Conservation (phyloP, 2,329 filamentous ascomycete genomes). For the Colletotrichum truncatum region DNA sequence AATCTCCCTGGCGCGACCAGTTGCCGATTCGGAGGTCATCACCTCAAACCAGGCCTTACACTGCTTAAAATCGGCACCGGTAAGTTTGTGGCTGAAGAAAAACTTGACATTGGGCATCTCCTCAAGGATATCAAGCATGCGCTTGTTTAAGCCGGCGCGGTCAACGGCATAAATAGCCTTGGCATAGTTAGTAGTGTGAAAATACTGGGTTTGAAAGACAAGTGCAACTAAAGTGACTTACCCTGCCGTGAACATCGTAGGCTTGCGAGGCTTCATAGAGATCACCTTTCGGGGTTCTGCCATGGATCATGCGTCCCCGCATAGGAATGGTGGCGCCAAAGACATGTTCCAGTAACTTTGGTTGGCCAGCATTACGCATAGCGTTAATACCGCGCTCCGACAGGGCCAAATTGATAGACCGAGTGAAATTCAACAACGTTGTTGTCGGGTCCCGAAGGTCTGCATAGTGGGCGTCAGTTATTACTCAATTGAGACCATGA, state of each 20-base stretch:
- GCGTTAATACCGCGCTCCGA: slow-evolving; percentile 95
- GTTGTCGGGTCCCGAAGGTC: slow-evolving; percentile 88
- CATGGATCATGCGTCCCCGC: slow-evolving; percentile 96
- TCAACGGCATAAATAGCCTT: slow-evolving; percentile 89
- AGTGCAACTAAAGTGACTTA: slow-evolving; percentile 46
- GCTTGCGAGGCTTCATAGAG: slow-evolving; percentile 83
- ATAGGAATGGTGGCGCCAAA: slow-evolving; percentile 87
- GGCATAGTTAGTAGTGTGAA: not conserved
- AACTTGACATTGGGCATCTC: slow-evolving; percentile 88
- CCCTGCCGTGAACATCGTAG: slow-evolving; percentile 89
- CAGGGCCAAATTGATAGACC: slow-evolving; percentile 96
- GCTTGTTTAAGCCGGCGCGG: slow-evolving; percentile 82
- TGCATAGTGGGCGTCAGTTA: slow-evolving; percentile 45
- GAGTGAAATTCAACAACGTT: slow-evolving; percentile 91
- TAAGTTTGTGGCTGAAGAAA: slow-evolving; percentile 93
- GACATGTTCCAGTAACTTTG: slow-evolving; percentile 76
- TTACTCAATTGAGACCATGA: not conserved
- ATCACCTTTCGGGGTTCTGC: slow-evolving; percentile 68
- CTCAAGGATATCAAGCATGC: slow-evolving; percentile 84
- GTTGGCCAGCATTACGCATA: slow-evolving; percentile 74
- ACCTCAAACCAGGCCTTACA: slow-evolving; percentile 90
- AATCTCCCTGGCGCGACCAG: slow-evolving; percentile 71
- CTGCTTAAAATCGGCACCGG: slow-evolving; percentile 83
- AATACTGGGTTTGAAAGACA: too few relatives aligned
- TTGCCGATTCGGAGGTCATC: slow-evolving; percentile 40